A percentile compares a stretch with the other conserved stretches of the same genome.
phyloP scores from a whole-genome alignment of 371 early-diverging fungal genomes.

The Catenaria anguillulae region DNA sequence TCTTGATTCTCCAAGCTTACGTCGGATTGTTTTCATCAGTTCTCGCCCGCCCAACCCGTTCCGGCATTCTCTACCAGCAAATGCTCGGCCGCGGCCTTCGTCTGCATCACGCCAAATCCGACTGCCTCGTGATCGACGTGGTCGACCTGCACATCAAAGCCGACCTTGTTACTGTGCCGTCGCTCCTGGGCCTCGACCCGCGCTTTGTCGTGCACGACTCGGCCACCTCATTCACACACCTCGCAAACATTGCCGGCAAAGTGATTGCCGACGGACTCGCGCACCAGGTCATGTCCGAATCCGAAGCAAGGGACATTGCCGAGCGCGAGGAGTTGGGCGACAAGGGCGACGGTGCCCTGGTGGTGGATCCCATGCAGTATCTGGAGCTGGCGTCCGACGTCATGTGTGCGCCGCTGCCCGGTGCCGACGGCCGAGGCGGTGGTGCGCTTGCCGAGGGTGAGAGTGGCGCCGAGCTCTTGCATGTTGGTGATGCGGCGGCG shows the following conservation, averaged over 20 bases:
- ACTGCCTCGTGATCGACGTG: slow-evolving; percentile 78
- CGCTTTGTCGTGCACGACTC: slow-evolving; percentile 7
- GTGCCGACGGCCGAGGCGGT: too few relatives aligned
- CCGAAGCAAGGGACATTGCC: neutral
- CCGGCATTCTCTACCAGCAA: slow-evolving; percentile 68
- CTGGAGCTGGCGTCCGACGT: neutral
- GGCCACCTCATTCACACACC: neutral
- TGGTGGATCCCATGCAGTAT: neutral
- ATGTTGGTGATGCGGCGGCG: neutral
- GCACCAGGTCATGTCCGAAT: slow-evolving; percentile 11
- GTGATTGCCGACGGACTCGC: neutral
- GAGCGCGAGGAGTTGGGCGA: neutral
- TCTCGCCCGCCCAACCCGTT: slow-evolving; percentile 74
- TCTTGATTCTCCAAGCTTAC: too few relatives aligned
- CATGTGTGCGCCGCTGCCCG: neutral
- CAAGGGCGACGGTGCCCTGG: neutral
- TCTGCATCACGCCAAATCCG: slow-evolving; percentile 38
- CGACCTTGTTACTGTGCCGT: slow-evolving; percentile 17
- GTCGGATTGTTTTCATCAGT: slow-evolving; percentile 30
- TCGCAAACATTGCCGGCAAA: neutral
- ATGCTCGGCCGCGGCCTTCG: slow-evolving; percentile 92
- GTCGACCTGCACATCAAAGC: slow-evolving; percentile 33
- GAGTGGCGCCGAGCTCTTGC: neutral
- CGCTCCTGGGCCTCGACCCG: slow-evolving; percentile 20
- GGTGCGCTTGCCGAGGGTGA: too few relatives aligned